These are phyloP conservation scores for Silene coronaria DNA, from an alignment of 179 eudicot genomes.

Conservation along the genomic window DNA sequence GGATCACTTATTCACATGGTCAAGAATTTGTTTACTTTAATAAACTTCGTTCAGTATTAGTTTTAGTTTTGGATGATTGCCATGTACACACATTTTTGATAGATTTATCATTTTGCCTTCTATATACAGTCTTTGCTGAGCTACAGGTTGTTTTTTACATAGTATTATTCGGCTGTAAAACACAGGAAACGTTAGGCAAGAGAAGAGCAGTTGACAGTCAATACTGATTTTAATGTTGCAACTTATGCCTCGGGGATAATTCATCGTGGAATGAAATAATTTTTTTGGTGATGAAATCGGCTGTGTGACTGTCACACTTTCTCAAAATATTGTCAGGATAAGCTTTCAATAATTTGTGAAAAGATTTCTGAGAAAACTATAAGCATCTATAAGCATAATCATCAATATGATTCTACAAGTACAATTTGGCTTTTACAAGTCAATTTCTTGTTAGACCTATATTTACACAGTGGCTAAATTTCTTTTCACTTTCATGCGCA, in stretches of 20 bases:
- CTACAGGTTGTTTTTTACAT: not conserved
- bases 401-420: not conserved
- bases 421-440: not conserved
- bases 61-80: conserved; percentile 11
- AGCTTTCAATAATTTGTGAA: no score
- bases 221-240: no score
- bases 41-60: conserved; percentile 9
- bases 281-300: not conserved
- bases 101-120: not conserved
- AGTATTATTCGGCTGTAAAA: not conserved
- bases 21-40: conserved; percentile 17
- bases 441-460: not conserved
- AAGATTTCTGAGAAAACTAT: not conserved
- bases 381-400: not conserved
- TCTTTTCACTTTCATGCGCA: not conserved
- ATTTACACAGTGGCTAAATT: not conserved
- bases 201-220: not conserved
- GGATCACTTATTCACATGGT: not conserved
- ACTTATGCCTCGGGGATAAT: no score
- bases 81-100: conserved; percentile 22
- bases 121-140: not conserved
- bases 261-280: not conserved
- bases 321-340: no score
- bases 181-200: not conserved
- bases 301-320: not conserved